Evolutionary conservation across 2,329 filamentous ascomycete genomes (phyloP), one percentile per base, ranked within the genome.

Genomic region (Fusarium anguioides): DNA sequence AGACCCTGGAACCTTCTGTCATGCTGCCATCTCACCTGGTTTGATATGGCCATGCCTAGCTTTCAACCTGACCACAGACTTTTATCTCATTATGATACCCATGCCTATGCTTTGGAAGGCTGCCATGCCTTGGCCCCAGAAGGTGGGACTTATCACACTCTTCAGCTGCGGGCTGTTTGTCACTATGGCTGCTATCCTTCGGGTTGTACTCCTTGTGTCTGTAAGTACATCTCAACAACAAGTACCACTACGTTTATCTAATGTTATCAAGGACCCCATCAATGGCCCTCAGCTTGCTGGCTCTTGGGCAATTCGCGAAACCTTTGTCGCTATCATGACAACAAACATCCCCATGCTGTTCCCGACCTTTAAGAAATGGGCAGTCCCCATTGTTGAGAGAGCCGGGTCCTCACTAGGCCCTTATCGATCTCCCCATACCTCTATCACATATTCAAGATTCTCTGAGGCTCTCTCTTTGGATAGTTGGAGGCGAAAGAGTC

Each of bases 41-140:
- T 79, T 86, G 45, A 77, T 86, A 35, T 86, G 83, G 73, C 80
- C 83, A n/a, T 84, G 80, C 3, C 81, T 84, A 29, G 75, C 80
- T 5, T 76, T 84, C 60, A 89, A 88, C 64, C 81, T 87, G 4
- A 66, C 77, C 3, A 89, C 86, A 5, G 87, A 89, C 65, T 49
- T 87, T 2, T 89, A 88, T 64, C 78, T 89, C 17, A 83, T 89
- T 55, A 81, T 81, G 26, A 87, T 89, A 35, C 86, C 86, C 0
- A 77, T 87, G 6, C 86, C 86, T 3, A 84, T 87, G 75, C 75
- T 80, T 2, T 82, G 77, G 76, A 72, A 74, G 49, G 77, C 78
- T 6, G 76, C 65, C 9, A 73, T 82, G 64, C 75, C 72, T 10
- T 69, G 72, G 12, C 35, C 64, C 7, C 80, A 80, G 63, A 82